Conservation (phyloP, 1,139 yeast species). For the Yamadazyma trypodendri region DNA sequence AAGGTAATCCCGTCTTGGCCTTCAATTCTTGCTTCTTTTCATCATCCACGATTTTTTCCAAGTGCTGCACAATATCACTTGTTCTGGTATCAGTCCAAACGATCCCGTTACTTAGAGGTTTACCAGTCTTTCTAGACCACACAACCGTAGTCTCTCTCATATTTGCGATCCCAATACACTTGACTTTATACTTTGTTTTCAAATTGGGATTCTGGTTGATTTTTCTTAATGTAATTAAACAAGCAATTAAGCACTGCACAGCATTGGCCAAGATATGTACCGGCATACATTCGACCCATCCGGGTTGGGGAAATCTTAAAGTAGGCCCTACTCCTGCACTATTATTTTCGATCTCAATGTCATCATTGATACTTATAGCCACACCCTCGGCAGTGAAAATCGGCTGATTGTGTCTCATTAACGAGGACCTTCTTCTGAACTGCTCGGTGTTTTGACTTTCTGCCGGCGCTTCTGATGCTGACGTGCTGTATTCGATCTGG, state of each 20-base stretch:
- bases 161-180: conserved; percentile 82
- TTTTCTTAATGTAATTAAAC: conserved; percentile 56
- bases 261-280: conserved; percentile 80
- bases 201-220: conserved; percentile 54
- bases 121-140: conserved; percentile 84
- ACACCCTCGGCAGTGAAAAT: conserved; percentile 76
- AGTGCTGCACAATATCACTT: conserved; percentile 64
- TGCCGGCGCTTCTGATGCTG: conserved; percentile 57
- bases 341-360: conserved; percentile 62
- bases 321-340: conserved; percentile 63
- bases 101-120: conserved; percentile 82
- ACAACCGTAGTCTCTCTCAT: conserved; percentile 95
- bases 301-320: conserved; percentile 71
- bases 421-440: conserved; percentile 51
- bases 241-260: conserved; percentile 69
- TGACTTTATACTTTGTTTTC: conserved; percentile 53
- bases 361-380: conserved; percentile 57
- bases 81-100: conserved; percentile 97
- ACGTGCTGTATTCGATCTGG: conserved; percentile 85
- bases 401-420: conserved; percentile 51
- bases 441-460: conserved; percentile 46
- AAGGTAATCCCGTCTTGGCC: conserved; percentile 78
- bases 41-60: conserved; percentile 56
- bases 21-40: conserved; percentile 60
- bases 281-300: conserved; percentile 96